Conservation (phyloP, 2,329 filamentous ascomycete species). For the Clonostachys rhizophaga region DNA sequence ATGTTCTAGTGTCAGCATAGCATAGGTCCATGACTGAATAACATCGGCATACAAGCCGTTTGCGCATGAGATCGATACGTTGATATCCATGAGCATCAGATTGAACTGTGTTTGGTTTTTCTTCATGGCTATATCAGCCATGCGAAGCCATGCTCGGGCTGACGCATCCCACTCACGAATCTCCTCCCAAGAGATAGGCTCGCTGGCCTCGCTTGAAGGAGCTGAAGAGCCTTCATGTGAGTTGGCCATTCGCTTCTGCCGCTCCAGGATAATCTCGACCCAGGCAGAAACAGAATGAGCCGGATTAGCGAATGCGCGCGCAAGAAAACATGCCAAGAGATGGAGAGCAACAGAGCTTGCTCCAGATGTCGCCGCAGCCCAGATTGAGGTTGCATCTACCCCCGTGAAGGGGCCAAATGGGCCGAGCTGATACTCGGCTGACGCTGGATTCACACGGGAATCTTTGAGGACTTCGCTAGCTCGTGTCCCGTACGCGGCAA, state of each 20-base stretch:
- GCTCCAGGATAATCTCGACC: constrained; percentile 16
- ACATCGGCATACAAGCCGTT: neutral
- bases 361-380: constrained; percentile 18
- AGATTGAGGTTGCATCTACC: constrained; percentile 13
- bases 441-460: constrained; percentile 1
- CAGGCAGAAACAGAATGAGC: constrained; percentile 21
- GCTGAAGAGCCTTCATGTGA: neutral
- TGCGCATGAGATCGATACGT: neutral
- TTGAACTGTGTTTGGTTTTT: constrained; percentile 12
- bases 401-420: constrained; percentile 17
- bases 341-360: constrained; percentile 17
- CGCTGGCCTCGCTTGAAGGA: constrained; percentile 5
- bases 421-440: neutral
- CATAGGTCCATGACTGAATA: neutral
- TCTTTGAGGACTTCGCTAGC: constrained; percentile 19
- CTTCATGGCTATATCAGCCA: constrained; percentile 13
- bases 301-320: constrained; percentile 8
- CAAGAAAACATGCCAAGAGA: constrained; percentile 25
- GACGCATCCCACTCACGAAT: constrained; percentile 22
- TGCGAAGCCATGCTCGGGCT: constrained; percentile 21
- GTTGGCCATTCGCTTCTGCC: neutral
- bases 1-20: neutral
- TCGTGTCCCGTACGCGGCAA: constrained; percentile 24
- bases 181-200: constrained; percentile 11
- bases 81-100: constrained; percentile 13